Evolutionary conservation across 768 basidiomycete genomes (phyloP), one percentile per base, ranked within the genome.

Genomic region (Suillus discolor): DNA sequence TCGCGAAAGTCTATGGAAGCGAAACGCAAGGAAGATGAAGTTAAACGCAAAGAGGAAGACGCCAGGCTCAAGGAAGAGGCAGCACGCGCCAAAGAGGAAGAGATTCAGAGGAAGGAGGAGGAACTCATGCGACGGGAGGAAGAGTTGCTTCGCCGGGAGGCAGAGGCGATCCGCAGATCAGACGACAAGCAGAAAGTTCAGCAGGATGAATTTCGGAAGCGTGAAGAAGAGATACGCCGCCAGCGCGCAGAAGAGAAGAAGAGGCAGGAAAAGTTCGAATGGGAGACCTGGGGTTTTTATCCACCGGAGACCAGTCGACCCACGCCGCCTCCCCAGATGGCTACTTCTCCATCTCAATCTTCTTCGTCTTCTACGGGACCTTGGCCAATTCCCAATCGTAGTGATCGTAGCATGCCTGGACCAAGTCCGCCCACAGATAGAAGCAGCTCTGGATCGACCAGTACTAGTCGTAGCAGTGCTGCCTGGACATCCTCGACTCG

Each of bases 391-490:
- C 78, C 75, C 18, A 71, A 70, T 49, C 78, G 73, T 53, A 68
- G 61, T n/a, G 77, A 76, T 6, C 72, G 71, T 44, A 80, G 78
- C 71, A 71, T 71, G 16, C 65, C 78, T 11, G 69, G 77, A 68
- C 70, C 72, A 61, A 79, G 70, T 60, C 62, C 79, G 25, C 75
- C 69, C 51, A 65, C 71, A 18, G 78, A 79, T 61, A 75, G 78
- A 42, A 71, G 66, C 60, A 78, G 75, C 62, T 70, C 74, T 18
- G 66, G 71, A 34, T 73, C 77, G 25, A 68, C 73, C 42, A 67
- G 70, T 31, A 69, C 73, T n/a, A 68, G 69, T 67, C 73, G 80
- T 57, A 59, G 69, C 42, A 74, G 68, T 64, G n/a, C 76, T n/a
- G 39, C 62, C 31, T 77, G 76, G 72, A 63, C 76, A 5, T 66